Base-by-base conservation (phyloP, 352 stramenopile species). In the Phytophthora multivora region DNA sequence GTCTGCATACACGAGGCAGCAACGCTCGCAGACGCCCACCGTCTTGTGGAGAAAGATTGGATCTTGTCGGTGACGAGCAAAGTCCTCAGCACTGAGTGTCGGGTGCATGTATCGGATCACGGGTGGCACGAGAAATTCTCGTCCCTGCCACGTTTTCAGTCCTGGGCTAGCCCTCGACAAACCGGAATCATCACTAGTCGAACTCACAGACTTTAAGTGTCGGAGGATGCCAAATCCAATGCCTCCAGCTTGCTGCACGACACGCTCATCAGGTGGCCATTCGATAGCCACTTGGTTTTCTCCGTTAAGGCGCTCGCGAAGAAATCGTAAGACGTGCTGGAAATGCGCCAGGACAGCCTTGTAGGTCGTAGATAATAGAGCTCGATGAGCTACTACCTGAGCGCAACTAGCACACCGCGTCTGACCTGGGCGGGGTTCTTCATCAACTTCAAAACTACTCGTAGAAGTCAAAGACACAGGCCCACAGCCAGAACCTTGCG, bases 291-390 rank as follows among this genome's bases (percentile, higher is more conserved):
- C 63, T 26, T 77, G 67, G 33, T 81, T 73, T 7, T 66, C 58
- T 46, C 84, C 79, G 26, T 79, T 83, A 5, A 81, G 45, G 10
- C 72, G 56, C 3, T 77, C 54, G 0, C 76, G 65, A 33, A 96
- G 31, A 45, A 94, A 88, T 31, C 69, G 71, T 16, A 98, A 58
- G 25, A 97, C 89, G 15, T 95, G 83, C 40, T 96, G 77, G 64
- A 98, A 99, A 66, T 99, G 96, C 48, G 91, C 80, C 21, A 99
- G 83, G 4, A 99, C 84, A 10, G 90, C 96, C 66, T 98, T 98
- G 79, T 98, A 99, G 10, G 78, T 88, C 12, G 97, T 92, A 25
- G 78, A 63, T 31, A 98, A 78, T 53, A 97, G 86, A 25, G 81
- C 75, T 13, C 79, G 66, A 25, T 90, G 74, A 39, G 83, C 79